Evolutionary conservation across 441 rosid genomes (phyloP).

Genomic region (Macaranga tanarius): DNA sequence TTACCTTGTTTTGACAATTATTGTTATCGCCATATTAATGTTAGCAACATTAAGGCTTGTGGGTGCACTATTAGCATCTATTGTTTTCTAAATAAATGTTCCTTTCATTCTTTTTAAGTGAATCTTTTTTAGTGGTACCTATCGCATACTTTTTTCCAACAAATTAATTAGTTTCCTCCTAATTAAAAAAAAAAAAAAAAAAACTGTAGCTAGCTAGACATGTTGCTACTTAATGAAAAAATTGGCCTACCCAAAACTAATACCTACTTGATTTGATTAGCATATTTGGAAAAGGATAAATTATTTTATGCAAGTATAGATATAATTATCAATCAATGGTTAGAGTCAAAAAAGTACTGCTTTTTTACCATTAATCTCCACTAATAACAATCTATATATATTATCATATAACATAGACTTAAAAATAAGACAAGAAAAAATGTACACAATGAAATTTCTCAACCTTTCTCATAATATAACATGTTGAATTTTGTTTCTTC

Average conservation of each 20-base stretch:
- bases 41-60: neutral
- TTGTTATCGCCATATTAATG: neutral
- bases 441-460: neutral
- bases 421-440: neutral
- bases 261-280: neutral
- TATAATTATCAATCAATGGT: neutral
- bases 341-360: constrained; percentile 15
- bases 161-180: neutral
- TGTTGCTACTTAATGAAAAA: neutral
- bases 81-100: neutral
- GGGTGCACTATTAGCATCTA: neutral
- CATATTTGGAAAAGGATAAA: neutral
- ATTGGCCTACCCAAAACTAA: constrained; percentile 1
- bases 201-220: too few relatives aligned
- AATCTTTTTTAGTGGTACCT: neutral
- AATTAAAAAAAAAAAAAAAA: too few relatives aligned
- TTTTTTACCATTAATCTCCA: constrained; percentile 6
- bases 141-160: neutral
- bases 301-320: neutral
- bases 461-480: neutral
- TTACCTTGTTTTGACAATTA: neutral
- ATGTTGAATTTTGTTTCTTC: too few relatives aligned
- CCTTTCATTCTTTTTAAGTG: neutral
- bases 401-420: neutral
- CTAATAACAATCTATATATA: neutral